Evolutionary conservation across 129 eudicot genomes (phyloP).

Genomic region (Scalesia atractyloides): DNA sequence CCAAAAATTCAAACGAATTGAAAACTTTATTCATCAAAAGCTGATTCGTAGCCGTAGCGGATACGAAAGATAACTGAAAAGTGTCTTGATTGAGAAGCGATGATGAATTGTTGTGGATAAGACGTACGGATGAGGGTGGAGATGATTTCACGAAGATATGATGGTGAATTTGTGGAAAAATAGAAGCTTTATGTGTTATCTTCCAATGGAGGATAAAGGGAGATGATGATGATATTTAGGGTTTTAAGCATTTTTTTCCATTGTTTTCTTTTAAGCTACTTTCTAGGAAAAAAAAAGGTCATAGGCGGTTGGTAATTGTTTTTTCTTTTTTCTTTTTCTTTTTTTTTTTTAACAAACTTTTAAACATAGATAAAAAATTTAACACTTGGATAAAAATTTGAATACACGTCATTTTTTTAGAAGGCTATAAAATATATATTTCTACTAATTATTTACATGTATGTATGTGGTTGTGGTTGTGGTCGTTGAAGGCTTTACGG

Average conservation of each 20-base stretch:
- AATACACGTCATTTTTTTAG: too few species aligned
- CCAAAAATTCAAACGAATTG: constrained; percentile 16
- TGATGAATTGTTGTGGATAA: constrained; percentile 9
- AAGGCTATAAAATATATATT: too few species aligned
- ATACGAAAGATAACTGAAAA: background rate
- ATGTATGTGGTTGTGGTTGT: too few species aligned
- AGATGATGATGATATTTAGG: constrained; percentile 29
- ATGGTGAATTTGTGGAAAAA: constrained; percentile 12
- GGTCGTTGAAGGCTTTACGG: too few species aligned
- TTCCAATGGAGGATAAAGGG: constrained; percentile 36
- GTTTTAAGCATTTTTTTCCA: constrained; percentile 9
- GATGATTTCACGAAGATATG: constrained; percentile 1
- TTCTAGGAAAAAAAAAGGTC: constrained; percentile 13
- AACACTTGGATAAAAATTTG: too few species aligned
- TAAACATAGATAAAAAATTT: too few species aligned
- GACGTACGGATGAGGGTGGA: constrained; percentile 24
- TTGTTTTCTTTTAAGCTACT: background rate
- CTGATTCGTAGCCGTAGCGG: background rate
- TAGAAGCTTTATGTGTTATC: constrained; percentile 33
- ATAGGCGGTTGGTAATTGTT: constrained; percentile 17
- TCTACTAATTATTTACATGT: too few species aligned
- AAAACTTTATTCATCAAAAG: constrained; percentile 2
- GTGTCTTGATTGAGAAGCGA: constrained; percentile 6
- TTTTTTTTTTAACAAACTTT: too few species aligned
- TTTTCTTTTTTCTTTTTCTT: too few species aligned